A percentile compares a stretch with the other conserved stretches of the same genome.
Evolutionary conservation across 2,329 filamentous ascomycete genomes (phyloP).

Genomic region (Neurospora sp.): DNA sequence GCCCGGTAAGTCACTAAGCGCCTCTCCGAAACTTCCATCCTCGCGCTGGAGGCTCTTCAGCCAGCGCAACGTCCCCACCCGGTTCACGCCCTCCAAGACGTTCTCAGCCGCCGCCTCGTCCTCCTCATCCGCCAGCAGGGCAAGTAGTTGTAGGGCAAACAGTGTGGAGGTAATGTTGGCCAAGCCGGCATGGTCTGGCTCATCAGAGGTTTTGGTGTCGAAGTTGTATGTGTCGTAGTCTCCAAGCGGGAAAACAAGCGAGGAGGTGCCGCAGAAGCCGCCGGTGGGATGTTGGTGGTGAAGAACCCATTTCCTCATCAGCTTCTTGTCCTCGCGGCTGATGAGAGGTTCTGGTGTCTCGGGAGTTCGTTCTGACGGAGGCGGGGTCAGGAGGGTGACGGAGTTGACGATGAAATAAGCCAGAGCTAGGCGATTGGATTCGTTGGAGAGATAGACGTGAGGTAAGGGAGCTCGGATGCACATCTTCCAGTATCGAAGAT

Average conservation of each 20-base stretch:
- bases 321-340: conserved; percentile 31
- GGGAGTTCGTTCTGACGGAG: not conserved
- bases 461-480: conserved; percentile 78
- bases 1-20: conserved; percentile 41
- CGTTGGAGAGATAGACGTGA: conserved; percentile 72
- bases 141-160: conserved; percentile 72
- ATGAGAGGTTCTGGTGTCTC: conserved; percentile 27
- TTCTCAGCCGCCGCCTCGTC: conserved; percentile 19
- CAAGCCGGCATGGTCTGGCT: conserved; percentile 31
- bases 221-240: conserved; percentile 20
- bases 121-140: conserved; percentile 35
- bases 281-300: conserved; percentile 75
- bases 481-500: conserved; percentile 87
- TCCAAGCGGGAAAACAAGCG: conserved; percentile 38
- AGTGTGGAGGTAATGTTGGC: conserved; percentile 80
- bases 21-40: conserved; percentile 89
- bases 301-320: conserved; percentile 68
- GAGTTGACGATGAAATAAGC: conserved; percentile 84
- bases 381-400: conserved; percentile 64
- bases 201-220: conserved; percentile 29
- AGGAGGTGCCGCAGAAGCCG: conserved; percentile 82
- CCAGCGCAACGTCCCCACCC: conserved; percentile 62
- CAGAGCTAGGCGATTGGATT: conserved; percentile 83
- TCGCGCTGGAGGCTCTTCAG: conserved; percentile 63
- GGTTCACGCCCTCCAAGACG: conserved; percentile 55